Evolutionary conservation across 83 land plant species (phyloP).

Genomic region (Thuja plicata): DNA sequence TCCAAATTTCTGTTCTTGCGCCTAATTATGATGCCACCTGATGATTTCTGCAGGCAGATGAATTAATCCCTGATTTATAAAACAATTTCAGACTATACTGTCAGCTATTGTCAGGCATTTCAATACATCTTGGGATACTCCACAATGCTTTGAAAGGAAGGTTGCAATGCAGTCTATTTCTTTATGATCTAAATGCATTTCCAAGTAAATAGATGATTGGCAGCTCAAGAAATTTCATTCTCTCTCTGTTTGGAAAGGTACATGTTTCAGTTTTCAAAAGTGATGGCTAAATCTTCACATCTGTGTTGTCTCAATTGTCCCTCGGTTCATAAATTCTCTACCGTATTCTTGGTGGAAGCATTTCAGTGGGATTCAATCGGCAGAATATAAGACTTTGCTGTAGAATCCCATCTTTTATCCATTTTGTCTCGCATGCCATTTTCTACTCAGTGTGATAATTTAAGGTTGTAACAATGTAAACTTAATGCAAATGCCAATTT

Average conservation of each 20-base stretch:
- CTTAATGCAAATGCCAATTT: background rate
- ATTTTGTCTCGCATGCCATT: background rate
- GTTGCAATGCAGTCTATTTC: background rate
- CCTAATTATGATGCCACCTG: background rate
- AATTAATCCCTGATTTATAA: background rate
- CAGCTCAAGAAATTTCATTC: background rate
- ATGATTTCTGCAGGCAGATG: background rate
- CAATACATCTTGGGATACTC: background rate
- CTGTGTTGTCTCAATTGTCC: background rate
- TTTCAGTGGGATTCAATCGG: background rate
- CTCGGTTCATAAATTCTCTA: background rate
- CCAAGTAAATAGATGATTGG: background rate
- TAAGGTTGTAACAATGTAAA: background rate
- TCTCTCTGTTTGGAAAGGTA: background rate
- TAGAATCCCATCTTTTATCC: background rate
- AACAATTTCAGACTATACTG: too few species aligned
- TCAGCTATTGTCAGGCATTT: background rate
- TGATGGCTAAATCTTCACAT: background rate
- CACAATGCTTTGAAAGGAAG: background rate
- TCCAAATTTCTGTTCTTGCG: background rate
- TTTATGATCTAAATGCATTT: background rate
- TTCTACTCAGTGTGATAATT: background rate
- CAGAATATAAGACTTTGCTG: background rate
- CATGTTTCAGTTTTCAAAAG: background rate
- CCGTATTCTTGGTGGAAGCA: background rate